phyloP scores from a whole-genome alignment of 2,329 filamentous ascomycete genomes.

The Purpureocillium takamizusanense region DNA sequence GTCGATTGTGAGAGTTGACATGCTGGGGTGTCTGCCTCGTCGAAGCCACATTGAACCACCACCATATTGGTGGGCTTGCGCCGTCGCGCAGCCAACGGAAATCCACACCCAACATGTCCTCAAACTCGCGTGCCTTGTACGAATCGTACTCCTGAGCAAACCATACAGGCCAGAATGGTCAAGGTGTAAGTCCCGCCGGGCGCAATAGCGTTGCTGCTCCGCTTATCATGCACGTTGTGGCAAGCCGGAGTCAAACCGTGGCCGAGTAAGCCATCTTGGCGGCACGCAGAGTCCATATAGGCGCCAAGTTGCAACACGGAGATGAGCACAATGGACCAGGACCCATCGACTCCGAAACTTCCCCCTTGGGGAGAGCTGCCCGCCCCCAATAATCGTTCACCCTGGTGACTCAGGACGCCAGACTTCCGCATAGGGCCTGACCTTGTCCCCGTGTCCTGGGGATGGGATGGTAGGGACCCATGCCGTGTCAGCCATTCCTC shows the following conservation, averaged over 20 bases:
- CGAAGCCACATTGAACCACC: no score
- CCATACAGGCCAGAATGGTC: no score
- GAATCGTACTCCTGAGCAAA: no score
- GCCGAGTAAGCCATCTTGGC: background rate
- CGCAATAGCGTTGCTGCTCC: slow-evolving; percentile 6
- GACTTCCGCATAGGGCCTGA: no score
- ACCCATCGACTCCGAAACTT: background rate
- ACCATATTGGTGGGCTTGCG: no score
- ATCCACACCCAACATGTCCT: no score
- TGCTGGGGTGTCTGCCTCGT: background rate
- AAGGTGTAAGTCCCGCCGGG: no score
- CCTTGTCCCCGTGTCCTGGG: no score
- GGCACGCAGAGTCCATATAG: background rate
- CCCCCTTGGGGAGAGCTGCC: background rate
- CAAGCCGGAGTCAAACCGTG: slow-evolving; percentile 3
- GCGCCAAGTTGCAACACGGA: slow-evolving; percentile 1
- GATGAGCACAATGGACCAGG: background rate
- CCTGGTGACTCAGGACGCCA: no score
- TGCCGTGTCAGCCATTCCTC: no score
- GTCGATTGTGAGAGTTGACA: slow-evolving; percentile 1
- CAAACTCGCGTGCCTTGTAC: no score
- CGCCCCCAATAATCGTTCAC: background rate
- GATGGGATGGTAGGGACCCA: background rate
- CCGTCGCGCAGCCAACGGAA: no score
- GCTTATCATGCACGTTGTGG: slow-evolving; percentile 21